Evolutionary conservation across 1,284 basidiomycete species (phyloP).

Genomic region (Heterobasidion annosum): DNA sequence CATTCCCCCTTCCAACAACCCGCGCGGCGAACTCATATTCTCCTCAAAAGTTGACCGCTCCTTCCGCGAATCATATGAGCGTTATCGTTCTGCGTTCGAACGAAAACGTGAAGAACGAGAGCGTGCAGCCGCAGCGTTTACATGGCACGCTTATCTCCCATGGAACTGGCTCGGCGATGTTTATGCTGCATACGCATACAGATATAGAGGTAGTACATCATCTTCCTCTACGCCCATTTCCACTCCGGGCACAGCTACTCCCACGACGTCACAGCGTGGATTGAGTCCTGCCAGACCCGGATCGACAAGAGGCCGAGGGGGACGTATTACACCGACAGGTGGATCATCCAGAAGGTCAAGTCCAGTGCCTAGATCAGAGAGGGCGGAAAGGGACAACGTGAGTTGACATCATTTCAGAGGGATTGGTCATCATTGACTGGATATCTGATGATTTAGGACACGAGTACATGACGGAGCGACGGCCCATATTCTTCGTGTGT

Average conservation of each 20-base stretch:
- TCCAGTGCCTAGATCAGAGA: not conserved
- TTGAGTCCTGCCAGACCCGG: not conserved
- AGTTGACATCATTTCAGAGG: too few relatives aligned
- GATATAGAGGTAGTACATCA: not conserved
- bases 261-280: not conserved
- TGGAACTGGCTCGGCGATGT: conserved; percentile 17
- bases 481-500: too few relatives aligned
- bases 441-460: too few relatives aligned
- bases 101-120: conserved; percentile 63
- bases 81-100: conserved; percentile 90
- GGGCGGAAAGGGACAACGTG: too few relatives aligned
- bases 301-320: not conserved
- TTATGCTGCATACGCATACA: not conserved
- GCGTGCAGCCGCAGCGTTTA: conserved; percentile 29
- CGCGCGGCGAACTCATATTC: conserved; percentile 94
- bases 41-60: conserved; percentile 76
- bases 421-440: too few relatives aligned
- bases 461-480: too few relatives aligned
- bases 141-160: conserved; percentile 35
- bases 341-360: not conserved
- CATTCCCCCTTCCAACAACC: conserved; percentile 85
- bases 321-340: not conserved
- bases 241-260: not conserved
- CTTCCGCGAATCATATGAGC: conserved; percentile 90
- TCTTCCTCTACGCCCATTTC: not conserved